These are phyloP conservation scores for Blastobotrys arbuscula DNA, from an alignment of 1,139 yeast genomes.

Conservation along the genomic window DNA sequence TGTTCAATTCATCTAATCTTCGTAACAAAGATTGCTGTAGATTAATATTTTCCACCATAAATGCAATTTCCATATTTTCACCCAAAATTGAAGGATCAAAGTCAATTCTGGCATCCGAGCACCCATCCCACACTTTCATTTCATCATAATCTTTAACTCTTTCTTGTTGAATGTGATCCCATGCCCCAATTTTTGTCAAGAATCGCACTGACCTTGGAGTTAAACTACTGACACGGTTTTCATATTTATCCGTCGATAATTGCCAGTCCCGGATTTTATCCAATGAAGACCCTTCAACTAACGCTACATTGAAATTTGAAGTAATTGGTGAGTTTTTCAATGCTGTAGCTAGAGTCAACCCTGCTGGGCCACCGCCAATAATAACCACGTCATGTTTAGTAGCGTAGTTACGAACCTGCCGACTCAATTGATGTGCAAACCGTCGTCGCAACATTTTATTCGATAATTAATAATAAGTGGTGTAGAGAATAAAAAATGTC, in stretches of 20 bases:
- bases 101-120: constrained; percentile 60
- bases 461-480: no score
- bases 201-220: constrained; percentile 75
- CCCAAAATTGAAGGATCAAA: constrained; percentile 50
- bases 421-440: not conserved
- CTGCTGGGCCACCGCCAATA: constrained; percentile 98
- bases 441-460: not conserved
- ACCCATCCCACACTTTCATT: constrained; percentile 82
- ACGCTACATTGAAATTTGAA: constrained; percentile 52
- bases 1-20: constrained; percentile 48
- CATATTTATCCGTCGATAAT: constrained; percentile 53
- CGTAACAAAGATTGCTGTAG: constrained; percentile 66
- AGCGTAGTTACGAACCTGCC: not conserved
- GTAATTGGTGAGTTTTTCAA: constrained; percentile 61
- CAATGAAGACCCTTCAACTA: constrained; percentile 69
- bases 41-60: constrained; percentile 85
- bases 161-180: constrained; percentile 62
- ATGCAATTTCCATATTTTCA: constrained; percentile 46
- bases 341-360: constrained; percentile 79
- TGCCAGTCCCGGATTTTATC: constrained; percentile 46
- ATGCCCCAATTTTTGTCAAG: constrained; percentile 65
- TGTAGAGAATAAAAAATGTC: not conserved
- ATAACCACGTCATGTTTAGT: constrained; percentile 59
- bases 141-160: constrained; percentile 76
- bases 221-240: constrained; percentile 79